These are phyloP conservation scores for Harringtonia aguacate DNA, from an alignment of 2,329 filamentous ascomycete species.

Conservation along the genomic window DNA sequence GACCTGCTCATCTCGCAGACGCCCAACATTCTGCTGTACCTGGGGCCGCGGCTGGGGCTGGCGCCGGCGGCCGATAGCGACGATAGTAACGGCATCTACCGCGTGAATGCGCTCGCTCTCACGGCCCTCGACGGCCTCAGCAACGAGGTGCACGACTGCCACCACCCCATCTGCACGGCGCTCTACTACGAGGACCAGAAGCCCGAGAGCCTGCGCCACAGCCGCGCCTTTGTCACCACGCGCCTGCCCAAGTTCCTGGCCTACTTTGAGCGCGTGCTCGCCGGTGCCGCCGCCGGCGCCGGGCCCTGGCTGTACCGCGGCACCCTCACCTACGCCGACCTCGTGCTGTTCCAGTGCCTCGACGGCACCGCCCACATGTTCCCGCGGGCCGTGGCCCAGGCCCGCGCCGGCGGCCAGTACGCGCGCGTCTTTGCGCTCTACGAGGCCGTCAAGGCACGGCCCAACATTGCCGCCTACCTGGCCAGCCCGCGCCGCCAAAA, in stretches of 20 bases:
- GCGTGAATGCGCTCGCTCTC: slow-evolving; percentile 52
- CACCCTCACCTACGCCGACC: slow-evolving; percentile 59
- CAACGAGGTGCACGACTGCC: slow-evolving; percentile 64
- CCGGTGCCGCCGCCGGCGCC: slow-evolving; percentile 35
- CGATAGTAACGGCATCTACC: slow-evolving; percentile 34
- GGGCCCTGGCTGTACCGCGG: slow-evolving; percentile 55
- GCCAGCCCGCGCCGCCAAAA: slow-evolving; percentile 49
- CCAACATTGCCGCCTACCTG: slow-evolving; percentile 58
- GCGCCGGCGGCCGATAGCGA: slow-evolving; percentile 33
- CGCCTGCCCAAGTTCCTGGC: slow-evolving; percentile 62
- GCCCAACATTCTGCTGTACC: slow-evolving; percentile 61
- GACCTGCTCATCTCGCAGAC: slow-evolving; percentile 57
- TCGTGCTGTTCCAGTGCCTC: slow-evolving; percentile 59
- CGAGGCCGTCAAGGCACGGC: slow-evolving; percentile 48
- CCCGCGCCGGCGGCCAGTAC: slow-evolving; percentile 46
- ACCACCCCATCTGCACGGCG: slow-evolving; percentile 54
- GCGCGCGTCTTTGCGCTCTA: slow-evolving; percentile 53
- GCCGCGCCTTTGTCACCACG: slow-evolving; percentile 45
- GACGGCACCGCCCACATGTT: slow-evolving; percentile 57
- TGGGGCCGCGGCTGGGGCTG: slow-evolving; percentile 50
- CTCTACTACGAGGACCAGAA: slow-evolving; percentile 70
- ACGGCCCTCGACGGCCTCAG: slow-evolving; percentile 62
- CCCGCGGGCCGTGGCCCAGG: slow-evolving; percentile 49
- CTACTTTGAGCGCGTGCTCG: slow-evolving; percentile 59
- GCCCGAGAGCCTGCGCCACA: slow-evolving; percentile 47